Evolutionary conservation across 1,139 yeast species (phyloP), one percentile per base, ranked within the genome.

Genomic region (Meyerozyma sp.): DNA sequence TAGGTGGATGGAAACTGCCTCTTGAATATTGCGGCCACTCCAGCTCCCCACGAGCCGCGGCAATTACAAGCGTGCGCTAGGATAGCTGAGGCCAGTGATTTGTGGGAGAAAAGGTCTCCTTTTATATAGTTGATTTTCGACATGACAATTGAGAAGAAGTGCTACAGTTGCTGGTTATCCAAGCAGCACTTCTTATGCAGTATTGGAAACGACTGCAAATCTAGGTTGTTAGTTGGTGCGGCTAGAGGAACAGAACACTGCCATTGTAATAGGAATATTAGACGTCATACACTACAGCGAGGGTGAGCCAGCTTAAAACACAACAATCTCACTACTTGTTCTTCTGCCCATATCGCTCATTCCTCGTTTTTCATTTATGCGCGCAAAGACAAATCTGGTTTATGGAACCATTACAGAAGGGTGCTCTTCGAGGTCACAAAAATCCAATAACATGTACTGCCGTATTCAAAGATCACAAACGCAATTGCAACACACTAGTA

Each of bases 31-130:
- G 68, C 68, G 0, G 91, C 93, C 2, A 88, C 78, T 0, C 96
- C 96, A 0, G 87, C 93, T 4, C 95, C 94, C 96, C 96, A 88
- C 0, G 73, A 58, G 0, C 95, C 96, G 29, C 73, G 68, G 43
- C 90, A 82, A 56, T 88, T 88, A 57, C 95, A 88, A 0, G 95
- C 82, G 58, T 88, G 95, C 1, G 83, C 84, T 9, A 80, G 62
- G 3, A 82, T 61, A 0, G 76, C 49, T 7, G 66, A 65, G 0
- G 62, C 57, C 3, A 44, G 44, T n/a, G 51, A 44, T 8, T 45
- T 46, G 21, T 74, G 70, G 14, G 65, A 54, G 50, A 84, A 82
- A 10, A 84, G 59, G 52, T 84, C 86, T 1, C 89, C 90, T 44
- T 69, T 68, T 29, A 79, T 63, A 58, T 84, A 83, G n/a, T 61